Evolutionary conservation across 2,329 filamentous ascomycete genomes (phyloP).

Genomic region (Fusarium keratoplasticum): DNA sequence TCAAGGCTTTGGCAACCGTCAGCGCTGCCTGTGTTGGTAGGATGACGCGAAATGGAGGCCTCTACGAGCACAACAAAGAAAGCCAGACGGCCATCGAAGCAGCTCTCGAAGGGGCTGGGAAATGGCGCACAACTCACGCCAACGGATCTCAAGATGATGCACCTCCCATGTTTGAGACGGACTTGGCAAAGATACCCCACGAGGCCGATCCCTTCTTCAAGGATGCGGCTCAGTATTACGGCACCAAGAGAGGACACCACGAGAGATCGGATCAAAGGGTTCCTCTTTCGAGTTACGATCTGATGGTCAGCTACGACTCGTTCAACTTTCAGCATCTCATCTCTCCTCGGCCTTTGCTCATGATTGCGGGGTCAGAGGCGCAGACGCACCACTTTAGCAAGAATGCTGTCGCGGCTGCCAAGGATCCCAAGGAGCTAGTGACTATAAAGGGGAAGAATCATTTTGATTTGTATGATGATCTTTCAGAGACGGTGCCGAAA

Average conservation of each 20-base stretch:
- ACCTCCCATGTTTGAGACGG: background rate
- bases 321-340: background rate
- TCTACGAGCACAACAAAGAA: background rate
- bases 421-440: background rate
- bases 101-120: background rate
- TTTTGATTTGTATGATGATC: conserved; percentile 1
- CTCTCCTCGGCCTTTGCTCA: background rate
- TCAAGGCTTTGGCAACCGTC: background rate
- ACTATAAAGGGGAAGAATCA: background rate
- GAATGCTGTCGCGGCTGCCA: background rate
- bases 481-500: background rate
- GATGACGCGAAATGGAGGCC: background rate
- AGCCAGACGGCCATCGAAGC: background rate
- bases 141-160: background rate
- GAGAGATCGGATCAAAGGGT: background rate
- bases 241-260: background rate
- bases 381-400: background rate
- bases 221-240: background rate
- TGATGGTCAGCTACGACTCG: background rate
- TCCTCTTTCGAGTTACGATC: background rate
- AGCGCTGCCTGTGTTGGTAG: background rate
- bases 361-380: background rate
- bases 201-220: background rate
- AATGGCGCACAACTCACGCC: background rate
- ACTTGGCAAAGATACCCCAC: background rate